Base-by-base conservation (phyloP, 345 rosid species). In the Conringia planisiliqua region DNA sequence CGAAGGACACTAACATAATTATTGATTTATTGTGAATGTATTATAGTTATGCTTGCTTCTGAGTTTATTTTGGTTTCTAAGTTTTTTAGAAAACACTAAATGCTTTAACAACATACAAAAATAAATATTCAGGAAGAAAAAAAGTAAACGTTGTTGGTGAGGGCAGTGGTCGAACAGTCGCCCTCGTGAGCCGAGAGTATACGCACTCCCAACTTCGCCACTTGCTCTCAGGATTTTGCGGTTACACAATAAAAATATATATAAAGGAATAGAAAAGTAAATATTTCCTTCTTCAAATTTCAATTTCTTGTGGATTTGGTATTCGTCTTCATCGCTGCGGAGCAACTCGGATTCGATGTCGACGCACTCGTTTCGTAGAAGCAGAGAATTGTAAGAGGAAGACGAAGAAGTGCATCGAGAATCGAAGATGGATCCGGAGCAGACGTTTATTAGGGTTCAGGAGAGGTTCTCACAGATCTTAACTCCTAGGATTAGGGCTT, bases 381-480 rank as follows among this genome's bases (percentile, higher is more conserved):
- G 33, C 10, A 58, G 58, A 44, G 0, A 26, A 14, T 63, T 30
- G 0, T 27, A 20, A 52, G 59, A 44, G 55, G 75, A 69, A 68
- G 79, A 50, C 9, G 73, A 20, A 32, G 32, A 60, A 54, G 30
- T 16, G 71, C 11, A 36, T 70, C 43, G 46, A 13, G 16, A 55
- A 57, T 48, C 40, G 7, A 81, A 35, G 5, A 96, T 96, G 99
- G 99, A 96, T 92, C 94, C 98, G 44, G 99, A 89, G 86, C 98
- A 96, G 76, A 92, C 98, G 43, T 96, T 92, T 72, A 89, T 96
- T 68, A 77, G 98, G 82, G 96, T 93, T 30, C 98, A 89, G 78
- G 99, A 89, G 86, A 82, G 99, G 82, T 87, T 96, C 67, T 90
- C 96, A 22, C 96, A 88, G 91, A 85, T 92, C 79, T 79, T 96